Conservation (phyloP, 495 filamentous ascomycete genomes). For the Penicillium angulare region DNA sequence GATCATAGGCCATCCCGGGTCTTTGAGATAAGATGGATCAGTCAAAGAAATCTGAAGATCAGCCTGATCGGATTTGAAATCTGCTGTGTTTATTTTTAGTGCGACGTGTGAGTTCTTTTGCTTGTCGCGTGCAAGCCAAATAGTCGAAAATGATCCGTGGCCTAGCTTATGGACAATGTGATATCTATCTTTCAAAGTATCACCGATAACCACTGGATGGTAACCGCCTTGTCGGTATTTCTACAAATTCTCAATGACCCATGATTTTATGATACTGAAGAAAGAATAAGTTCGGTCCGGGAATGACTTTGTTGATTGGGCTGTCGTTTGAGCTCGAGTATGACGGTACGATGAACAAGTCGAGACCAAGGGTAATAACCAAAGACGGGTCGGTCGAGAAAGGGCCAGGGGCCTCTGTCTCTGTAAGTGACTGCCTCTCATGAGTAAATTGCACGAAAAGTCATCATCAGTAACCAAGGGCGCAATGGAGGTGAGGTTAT, state of each 20-base stretch:
- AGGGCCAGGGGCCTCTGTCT: too few species aligned
- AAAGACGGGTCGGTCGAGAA: too few species aligned
- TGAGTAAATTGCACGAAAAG: too few species aligned
- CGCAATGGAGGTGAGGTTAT: background rate
- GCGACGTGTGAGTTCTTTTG: conserved; percentile 15
- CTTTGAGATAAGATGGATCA: conserved; percentile 2
- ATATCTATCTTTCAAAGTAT: conserved; percentile 33
- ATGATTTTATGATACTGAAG: background rate
- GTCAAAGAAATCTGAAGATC: conserved; percentile 10
- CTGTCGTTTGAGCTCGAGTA: too few species aligned
- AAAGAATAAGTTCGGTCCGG: background rate
- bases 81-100: conserved; percentile 20
- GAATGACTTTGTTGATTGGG: background rate
- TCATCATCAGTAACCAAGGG: background rate
- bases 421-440: too few species aligned
- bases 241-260: conserved; percentile 22
- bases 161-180: conserved; percentile 43
- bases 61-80: conserved; percentile 9
- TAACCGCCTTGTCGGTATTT: conserved; percentile 42
- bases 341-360: too few species aligned
- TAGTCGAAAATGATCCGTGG: conserved; percentile 41
- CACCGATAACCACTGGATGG: conserved; percentile 40
- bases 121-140: conserved; percentile 41
- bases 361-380: too few species aligned
- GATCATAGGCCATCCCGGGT: conserved; percentile 18